Evolutionary conservation across 1,139 yeast genomes (phyloP).

Genomic region (Blastobotrys proliferans): DNA sequence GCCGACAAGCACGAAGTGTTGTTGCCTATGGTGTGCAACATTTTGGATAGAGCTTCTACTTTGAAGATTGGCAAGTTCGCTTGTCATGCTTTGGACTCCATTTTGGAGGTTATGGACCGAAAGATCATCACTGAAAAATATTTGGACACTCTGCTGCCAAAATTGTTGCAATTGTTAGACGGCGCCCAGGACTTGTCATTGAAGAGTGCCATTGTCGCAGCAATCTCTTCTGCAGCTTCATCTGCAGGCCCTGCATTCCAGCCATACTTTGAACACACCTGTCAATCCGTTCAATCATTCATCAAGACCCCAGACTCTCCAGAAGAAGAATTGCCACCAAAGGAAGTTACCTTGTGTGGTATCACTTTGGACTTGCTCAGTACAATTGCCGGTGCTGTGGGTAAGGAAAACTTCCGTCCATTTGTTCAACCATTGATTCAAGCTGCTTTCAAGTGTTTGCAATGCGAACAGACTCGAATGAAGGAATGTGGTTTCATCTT

Average conservation of each 20-base stretch:
- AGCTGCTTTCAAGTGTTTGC: conserved; percentile 78
- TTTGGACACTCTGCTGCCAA: conserved; percentile 85
- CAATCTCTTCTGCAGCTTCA: conserved; percentile 95
- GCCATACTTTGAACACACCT: conserved; percentile 81
- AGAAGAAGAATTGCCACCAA: conserved; percentile 32
- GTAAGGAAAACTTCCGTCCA: conserved; percentile 79
- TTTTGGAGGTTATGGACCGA: conserved; percentile 86
- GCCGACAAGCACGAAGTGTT: conserved; percentile 79
- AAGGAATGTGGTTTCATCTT: conserved; percentile 96
- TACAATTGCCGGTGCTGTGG: conserved; percentile 95
- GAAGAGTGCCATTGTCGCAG: conserved; percentile 87
- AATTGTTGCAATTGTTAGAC: conserved; percentile 74
- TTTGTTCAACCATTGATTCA: conserved; percentile 86
- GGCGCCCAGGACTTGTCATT: conserved; percentile 61
- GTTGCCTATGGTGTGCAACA: conserved; percentile 79
- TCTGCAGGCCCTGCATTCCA: conserved; percentile 86
- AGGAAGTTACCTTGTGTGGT: conserved; percentile 60
- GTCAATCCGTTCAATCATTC: conserved; percentile 76
- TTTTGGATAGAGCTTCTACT: conserved; percentile 81
- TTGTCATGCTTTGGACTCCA: conserved; percentile 84
- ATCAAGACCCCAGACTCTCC: conserved; percentile 40
- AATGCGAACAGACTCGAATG: conserved; percentile 75
- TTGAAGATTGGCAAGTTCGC: conserved; percentile 87
- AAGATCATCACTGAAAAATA: conserved; percentile 74
- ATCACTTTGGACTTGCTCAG: conserved; percentile 90